Base-by-base conservation (phyloP, 139 green algal species). In the Coelastrella sp. region DNA sequence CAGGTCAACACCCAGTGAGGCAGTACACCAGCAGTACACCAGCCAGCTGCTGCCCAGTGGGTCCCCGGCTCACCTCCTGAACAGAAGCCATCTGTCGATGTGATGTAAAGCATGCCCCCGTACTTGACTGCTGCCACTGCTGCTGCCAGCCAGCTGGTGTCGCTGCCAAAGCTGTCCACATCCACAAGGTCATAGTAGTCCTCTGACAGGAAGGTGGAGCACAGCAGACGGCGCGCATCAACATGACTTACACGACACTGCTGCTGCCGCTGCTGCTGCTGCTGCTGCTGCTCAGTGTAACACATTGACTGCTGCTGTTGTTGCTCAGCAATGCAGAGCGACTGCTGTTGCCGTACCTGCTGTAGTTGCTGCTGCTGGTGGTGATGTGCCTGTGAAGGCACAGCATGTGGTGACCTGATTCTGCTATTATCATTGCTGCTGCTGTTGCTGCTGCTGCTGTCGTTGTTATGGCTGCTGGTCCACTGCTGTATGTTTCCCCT, bases 91-190 rank as follows among this genome's bases (percentile, higher is more conserved):
- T 96, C 95, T 0, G 95, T 97, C 73, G 74, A 93, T 17, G 95
- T 97, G 76, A 96, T 90, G 92, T 96, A 97, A 11, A 97, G 89
- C 92, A 97, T 89, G 10, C 95, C 95, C 7, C 93, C 93, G 70
- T 88, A 93, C 27, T 81, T 75, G 25, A 94, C 61, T 35, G 91
- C 89, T 25, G 89, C 87, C 7, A 96, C 80, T 4, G 94, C 94
- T 10, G 92, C 91, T 9, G 89, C 59, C 85, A 81, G 59, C 57
- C 78, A 89, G 58, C 78, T 80, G 86, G 87, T 90, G 60, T 96
- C 91, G 59, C 89, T 92, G 80, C 93, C 95, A 81, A 97, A 97
- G 59, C 66, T 92, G 89, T 97, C 95, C 9, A 97, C 82, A 88
- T 97, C 94, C 17, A 95, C 87, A 0, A 97, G 66, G 87, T 97